Conservation (phyloP, 1,284 basidiomycete genomes). For the Cerioporus squamosus region DNA sequence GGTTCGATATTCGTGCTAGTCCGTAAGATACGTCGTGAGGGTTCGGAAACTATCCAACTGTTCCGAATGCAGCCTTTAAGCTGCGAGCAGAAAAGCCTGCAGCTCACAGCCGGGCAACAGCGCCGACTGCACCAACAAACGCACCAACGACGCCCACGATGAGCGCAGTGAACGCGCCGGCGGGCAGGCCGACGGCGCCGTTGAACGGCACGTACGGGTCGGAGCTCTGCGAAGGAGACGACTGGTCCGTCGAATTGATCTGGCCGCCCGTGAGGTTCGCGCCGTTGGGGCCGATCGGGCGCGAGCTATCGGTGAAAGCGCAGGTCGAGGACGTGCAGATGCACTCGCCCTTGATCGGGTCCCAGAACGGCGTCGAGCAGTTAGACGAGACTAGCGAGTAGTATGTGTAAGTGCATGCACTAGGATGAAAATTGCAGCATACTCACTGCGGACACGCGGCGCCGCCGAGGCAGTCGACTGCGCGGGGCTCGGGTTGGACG, state of each 20-base stretch:
- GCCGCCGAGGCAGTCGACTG: slow-evolving; percentile 53
- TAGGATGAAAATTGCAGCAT: not conserved
- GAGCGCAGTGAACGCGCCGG: slow-evolving; percentile 19
- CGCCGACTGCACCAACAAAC: slow-evolving; percentile 24
- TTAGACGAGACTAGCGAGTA: slow-evolving; percentile 59
- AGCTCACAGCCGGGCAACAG: slow-evolving; percentile 21
- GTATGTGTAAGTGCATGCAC: not conserved
- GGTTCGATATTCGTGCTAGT: no score
- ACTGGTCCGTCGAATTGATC: slow-evolving; percentile 38
- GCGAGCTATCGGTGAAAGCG: slow-evolving; percentile 63
- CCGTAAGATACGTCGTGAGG: no score
- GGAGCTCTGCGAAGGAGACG: slow-evolving; percentile 28
- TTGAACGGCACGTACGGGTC: slow-evolving; percentile 57
- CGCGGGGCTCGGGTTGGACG: slow-evolving; percentile 65
- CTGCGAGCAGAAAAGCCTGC: not conserved
- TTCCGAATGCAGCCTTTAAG: no score
- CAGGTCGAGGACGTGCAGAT: slow-evolving; percentile 61
- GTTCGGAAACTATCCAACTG: no score
- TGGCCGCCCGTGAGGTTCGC: slow-evolving; percentile 71
- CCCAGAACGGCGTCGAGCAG: slow-evolving; percentile 83
- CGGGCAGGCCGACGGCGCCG: slow-evolving; percentile 29
- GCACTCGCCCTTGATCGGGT: slow-evolving; percentile 69
- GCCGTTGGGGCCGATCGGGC: slow-evolving; percentile 77
- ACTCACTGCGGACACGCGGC: slow-evolving; percentile 58
- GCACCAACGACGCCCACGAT: slow-evolving; percentile 25